Conservation (phyloP, 2,329 filamentous ascomycete species). For the Aspergillus sp. region DNA sequence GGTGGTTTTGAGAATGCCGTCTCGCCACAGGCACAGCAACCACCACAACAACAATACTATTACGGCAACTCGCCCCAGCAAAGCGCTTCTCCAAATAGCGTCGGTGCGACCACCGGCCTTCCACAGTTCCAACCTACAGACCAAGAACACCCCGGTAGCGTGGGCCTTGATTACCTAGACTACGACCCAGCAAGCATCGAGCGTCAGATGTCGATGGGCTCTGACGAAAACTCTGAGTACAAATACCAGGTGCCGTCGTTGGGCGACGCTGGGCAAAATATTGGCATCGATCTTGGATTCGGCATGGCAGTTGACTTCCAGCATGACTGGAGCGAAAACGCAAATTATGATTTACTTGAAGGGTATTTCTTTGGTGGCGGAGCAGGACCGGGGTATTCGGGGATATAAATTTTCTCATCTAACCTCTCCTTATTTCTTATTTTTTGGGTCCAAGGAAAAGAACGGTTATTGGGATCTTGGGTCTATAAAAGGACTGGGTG, state of each 20-base stretch:
- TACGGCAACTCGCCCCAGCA: conserved; percentile 36
- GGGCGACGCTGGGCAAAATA: conserved; percentile 36
- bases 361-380: conserved; percentile 57
- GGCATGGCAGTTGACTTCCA: conserved; percentile 47
- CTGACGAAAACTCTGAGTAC: conserved; percentile 31
- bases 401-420: conserved; percentile 12
- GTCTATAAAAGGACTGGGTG: background rate
- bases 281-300: conserved; percentile 46
- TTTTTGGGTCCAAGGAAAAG: background rate
- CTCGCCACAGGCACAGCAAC: conserved; percentile 30
- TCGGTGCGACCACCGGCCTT: conserved; percentile 24
- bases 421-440: background rate
- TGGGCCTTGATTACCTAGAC: conserved; percentile 57
- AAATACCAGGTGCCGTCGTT: conserved; percentile 30
- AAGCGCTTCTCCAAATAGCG: conserved; percentile 32
- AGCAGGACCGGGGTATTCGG: conserved; percentile 29
- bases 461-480: background rate
- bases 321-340: conserved; percentile 51
- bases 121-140: conserved; percentile 24
- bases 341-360: conserved; percentile 52
- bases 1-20: conserved; percentile 36
- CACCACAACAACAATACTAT: conserved; percentile 29
- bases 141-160: conserved; percentile 29
- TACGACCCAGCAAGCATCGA: conserved; percentile 43
- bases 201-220: conserved; percentile 22